phyloP scores from a whole-genome alignment of 495 filamentous ascomycete genomes.

The Penicillium dipodomyicola region DNA sequence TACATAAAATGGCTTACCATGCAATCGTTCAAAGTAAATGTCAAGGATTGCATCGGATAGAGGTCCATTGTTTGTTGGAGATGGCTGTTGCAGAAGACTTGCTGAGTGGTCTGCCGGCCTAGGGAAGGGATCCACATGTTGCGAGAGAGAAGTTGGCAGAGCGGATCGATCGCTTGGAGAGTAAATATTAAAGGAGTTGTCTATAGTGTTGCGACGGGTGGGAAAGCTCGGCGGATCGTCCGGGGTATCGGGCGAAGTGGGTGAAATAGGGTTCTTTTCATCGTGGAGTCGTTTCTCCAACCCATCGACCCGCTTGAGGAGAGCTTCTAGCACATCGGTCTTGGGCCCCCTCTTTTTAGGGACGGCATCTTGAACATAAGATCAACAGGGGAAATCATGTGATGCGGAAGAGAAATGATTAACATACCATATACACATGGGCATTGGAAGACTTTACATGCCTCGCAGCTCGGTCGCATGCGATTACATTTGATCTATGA shows the following conservation, averaged over 20 bases:
- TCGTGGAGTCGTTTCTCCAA: slow-evolving; percentile 77
- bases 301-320: slow-evolving; percentile 79
- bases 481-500: slow-evolving; percentile 85
- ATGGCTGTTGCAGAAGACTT: slow-evolving; percentile 17
- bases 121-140: slow-evolving; percentile 16
- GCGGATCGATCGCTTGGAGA: slow-evolving; percentile 13
- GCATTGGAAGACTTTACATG: slow-evolving; percentile 83
- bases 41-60: slow-evolving; percentile 65
- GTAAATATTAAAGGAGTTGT: slow-evolving; percentile 21
- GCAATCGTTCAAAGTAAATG: slow-evolving; percentile 70
- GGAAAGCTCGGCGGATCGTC: slow-evolving; percentile 17
- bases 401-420: slow-evolving; percentile 1
- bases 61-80: slow-evolving; percentile 33
- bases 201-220: slow-evolving; percentile 26
- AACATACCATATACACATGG: slow-evolving; percentile 80
- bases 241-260: slow-evolving; percentile 36
- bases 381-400: slow-evolving; percentile 11
- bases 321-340: slow-evolving; percentile 80
- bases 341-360: slow-evolving; percentile 88
- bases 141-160: slow-evolving; percentile 12
- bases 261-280: slow-evolving; percentile 52
- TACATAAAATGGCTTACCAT: slow-evolving; percentile 75
- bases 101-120: slow-evolving; percentile 14
- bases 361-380: slow-evolving; percentile 63
- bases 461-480: slow-evolving; percentile 76